These are phyloP conservation scores for Arabidopsis thaliana DNA, from an alignment of 345 rosid genomes.

Conservation along the genomic window DNA sequence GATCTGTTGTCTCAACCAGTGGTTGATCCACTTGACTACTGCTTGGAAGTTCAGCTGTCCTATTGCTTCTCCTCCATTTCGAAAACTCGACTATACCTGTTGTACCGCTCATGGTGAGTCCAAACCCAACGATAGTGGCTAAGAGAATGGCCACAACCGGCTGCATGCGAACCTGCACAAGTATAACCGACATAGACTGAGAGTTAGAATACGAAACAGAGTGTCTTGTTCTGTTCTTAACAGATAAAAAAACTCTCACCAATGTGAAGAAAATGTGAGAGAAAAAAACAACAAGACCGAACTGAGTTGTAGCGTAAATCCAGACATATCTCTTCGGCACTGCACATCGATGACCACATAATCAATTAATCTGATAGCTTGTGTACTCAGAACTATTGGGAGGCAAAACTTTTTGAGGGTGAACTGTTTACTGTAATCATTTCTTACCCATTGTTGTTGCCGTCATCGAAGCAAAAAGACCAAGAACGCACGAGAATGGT, in stretches of 20 bases:
- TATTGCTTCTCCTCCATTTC: slow-evolving; percentile 49
- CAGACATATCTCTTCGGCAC: slow-evolving; percentile 71
- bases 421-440: background rate
- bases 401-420: background rate
- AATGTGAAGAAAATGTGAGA: slow-evolving; percentile 77
- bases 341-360: slow-evolving; percentile 41
- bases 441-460: slow-evolving; percentile 86
- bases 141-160: slow-evolving; percentile 70
- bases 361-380: slow-evolving; percentile 17
- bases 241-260: slow-evolving; percentile 53
- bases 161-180: slow-evolving; percentile 68
- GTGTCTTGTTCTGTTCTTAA: slow-evolving; percentile 12
- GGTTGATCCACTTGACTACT: slow-evolving; percentile 35
- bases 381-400: background rate
- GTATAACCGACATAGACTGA: background rate
- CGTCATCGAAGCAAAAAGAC: slow-evolving; percentile 95
- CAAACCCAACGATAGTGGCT: slow-evolving; percentile 80
- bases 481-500: slow-evolving; percentile 90
- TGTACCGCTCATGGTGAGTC: slow-evolving; percentile 66
- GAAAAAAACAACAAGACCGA: slow-evolving; percentile 67
- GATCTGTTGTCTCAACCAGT: slow-evolving; percentile 35
- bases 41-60: slow-evolving; percentile 36
- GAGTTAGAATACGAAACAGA: slow-evolving; percentile 15
- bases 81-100: slow-evolving; percentile 55
- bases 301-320: slow-evolving; percentile 77